Base-by-base conservation (phyloP, 352 stramenopile genomes). In the Phytophthora pini region DNA sequence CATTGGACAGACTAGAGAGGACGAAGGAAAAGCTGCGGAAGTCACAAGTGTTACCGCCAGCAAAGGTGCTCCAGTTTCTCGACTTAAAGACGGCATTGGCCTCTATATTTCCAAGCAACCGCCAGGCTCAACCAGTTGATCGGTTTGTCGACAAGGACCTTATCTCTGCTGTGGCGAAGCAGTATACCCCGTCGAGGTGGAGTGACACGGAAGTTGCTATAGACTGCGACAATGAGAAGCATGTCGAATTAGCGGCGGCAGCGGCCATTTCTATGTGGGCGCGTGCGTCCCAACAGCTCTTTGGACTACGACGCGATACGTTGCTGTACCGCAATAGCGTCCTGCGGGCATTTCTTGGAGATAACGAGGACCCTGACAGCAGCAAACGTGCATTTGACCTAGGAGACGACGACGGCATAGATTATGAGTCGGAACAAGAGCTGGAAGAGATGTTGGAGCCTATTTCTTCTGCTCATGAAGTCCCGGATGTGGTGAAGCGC, bases 1-100 rank as follows among this genome's bases (percentile, higher is more conserved):
- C 69, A 10, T 27, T 87, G 29, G 56, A 68, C 27, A 79, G 70
- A 47, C 48, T 89, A 10, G 80, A 87, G 57, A 89, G 78, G 41
- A 58, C 61, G 31, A 83, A 83, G 29, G 59, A 70, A 0, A 85
- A 83, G 29, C 54, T 86, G 22, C 68, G 68, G 12, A 83, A 82
- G 34, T 74, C 77, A 13, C 52, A 78, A 32, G 73, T 87, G 5
- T 41, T 77, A 13, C 53, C 60, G 1, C 74, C 74, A 46, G 56
- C 51, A n/a, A 74, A 73, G 38, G 74, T 79, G 2, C 46, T 49
- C 13, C 44, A 64, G 45, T 36, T 76, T 24, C 29, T 80, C 9
- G 55, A 75, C 53, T 26, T 77, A 22, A 54, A 70, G 29, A 12
- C 53, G 43, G 72, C 72, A 15, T 39, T 80, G 4, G n/a, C 44